Base-by-base conservation (phyloP, 495 filamentous ascomycete species). In the Aspergillus cavernicola region DNA sequence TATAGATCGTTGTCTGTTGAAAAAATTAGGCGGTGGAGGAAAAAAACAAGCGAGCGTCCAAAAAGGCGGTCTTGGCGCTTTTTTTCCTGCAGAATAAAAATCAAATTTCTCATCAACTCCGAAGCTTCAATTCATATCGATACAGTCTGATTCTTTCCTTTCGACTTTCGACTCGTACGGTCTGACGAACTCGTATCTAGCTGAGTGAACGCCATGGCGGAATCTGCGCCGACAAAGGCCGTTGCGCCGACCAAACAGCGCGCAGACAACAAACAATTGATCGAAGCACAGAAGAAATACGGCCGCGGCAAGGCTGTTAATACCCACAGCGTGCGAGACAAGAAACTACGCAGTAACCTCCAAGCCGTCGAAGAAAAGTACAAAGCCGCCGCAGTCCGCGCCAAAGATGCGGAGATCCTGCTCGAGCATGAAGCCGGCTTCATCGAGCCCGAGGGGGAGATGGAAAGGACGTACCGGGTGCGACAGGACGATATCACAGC, bases 401-500 rank as follows among this genome's bases (percentile, higher is more conserved):
- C 92, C 5, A 90, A 92, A 65, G 91, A 97, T 83, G 90, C 91
- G 6, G 95, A 97, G 74, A 95, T 97, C 55, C 76, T 98, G 38
- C 81, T 92, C 32, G 92, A 96, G 66, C 88, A 95, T 61, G 77
- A 84, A n/a, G 75, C 79, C 16, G 93, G 93, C 6, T 93, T 93
- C 58, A 69, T 98, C 32, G 88, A 97, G 67, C 82, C 95, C 11
- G 95, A 98, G 65, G 77, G 74, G 19, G 92, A 88, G 67, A 79
- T 98, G 43, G 93, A 98, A 65, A 75, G 81, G 64, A 97, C 93
- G 12, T 98, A 92, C 70, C 91, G 87, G 69, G 85, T 97, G 18
- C 83, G 85, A 56, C 93, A 98, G 66, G 84, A 88, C 53, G 89
- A 96, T n/a, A 87, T 98, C 56, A 71, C 77, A 56, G 66, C 81